Evolutionary conservation across 768 basidiomycete genomes (phyloP).

Genomic region (Lactarius akahatsu): DNA sequence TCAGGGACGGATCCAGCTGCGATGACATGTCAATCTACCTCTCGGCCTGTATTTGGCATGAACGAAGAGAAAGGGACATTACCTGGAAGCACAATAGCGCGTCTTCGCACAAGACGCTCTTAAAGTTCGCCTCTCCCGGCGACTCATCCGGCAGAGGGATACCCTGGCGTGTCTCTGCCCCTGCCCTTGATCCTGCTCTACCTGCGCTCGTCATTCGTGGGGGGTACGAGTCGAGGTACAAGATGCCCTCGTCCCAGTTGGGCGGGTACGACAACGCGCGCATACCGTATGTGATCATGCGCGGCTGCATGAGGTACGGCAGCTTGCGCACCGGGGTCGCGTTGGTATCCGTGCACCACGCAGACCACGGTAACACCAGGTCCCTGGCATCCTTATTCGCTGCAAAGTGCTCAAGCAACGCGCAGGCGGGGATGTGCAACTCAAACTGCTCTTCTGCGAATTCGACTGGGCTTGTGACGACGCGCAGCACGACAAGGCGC

Average conservation of each 20-base stretch:
- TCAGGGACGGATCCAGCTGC: constrained; percentile 10
- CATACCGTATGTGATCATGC: constrained; percentile 20
- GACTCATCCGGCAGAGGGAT: neutral
- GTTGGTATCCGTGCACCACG: neutral
- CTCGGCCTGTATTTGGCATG: neutral
- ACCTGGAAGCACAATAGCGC: constrained; percentile 20
- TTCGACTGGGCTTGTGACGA: constrained; percentile 16
- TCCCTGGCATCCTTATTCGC: neutral
- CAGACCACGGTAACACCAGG: constrained; percentile 7
- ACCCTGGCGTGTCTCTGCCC: neutral
- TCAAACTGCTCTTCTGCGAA: constrained; percentile 21
- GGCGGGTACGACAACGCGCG: constrained; percentile 14
- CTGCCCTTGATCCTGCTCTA: too few relatives aligned
- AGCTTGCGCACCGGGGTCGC: neutral
- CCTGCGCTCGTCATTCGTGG: neutral
- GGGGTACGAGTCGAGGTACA: constrained; percentile 19
- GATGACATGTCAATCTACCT: neutral
- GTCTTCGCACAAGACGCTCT: constrained; percentile 20
- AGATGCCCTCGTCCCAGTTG: constrained; percentile 9
- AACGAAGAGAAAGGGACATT: neutral
- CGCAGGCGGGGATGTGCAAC: constrained; percentile 12
- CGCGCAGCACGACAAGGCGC: constrained; percentile 11
- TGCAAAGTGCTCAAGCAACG: neutral
- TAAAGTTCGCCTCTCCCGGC: neutral
- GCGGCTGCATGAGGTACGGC: constrained; percentile 11